phyloP scores from a whole-genome alignment of 345 rosid species.

The Arabis alpina region DNA sequence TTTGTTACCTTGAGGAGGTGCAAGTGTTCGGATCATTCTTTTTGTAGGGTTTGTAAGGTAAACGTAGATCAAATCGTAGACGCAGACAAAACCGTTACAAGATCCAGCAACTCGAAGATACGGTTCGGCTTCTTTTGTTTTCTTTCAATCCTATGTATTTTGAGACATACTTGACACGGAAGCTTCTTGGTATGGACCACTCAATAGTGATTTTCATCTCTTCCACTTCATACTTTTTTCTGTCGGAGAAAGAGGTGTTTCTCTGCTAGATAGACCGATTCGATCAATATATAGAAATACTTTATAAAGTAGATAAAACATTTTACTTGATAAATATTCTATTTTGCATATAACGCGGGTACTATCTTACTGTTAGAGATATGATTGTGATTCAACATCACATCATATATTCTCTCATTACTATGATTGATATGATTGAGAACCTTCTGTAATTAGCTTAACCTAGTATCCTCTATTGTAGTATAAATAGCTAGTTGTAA shows the following conservation, averaged over 20 bases:
- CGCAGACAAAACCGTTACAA: constrained; percentile 27
- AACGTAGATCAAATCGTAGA: not conserved
- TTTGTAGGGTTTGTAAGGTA: not conserved
- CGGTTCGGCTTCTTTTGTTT: not conserved
- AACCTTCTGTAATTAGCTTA: no score
- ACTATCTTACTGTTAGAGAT: no score
- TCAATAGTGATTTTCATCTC: not conserved
- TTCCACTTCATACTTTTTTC: constrained; percentile 2
- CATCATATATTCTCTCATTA: no score
- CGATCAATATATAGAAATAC: not conserved
- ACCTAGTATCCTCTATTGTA: no score
- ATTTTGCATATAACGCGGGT: no score
- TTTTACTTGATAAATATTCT: no score
- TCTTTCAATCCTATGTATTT: not conserved
- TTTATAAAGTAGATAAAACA: no score
- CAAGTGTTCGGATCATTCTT: not conserved
- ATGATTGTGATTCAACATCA: no score
- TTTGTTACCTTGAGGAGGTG: constrained; percentile 12
- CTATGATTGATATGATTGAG: no score
- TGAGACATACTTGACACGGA: not conserved
- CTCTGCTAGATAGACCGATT: constrained; percentile 8
- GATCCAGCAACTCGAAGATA: constrained; percentile 13
- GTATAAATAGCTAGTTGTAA: no score
- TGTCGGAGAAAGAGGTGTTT: constrained; percentile 2
- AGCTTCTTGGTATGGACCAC: not conserved